Percentiles rank a stretch among this genome's conserved stretches.
These are phyloP conservation scores for Spiromastix sp. DNA, from an alignment of 2,329 filamentous ascomycete species.

Conservation along the genomic window DNA sequence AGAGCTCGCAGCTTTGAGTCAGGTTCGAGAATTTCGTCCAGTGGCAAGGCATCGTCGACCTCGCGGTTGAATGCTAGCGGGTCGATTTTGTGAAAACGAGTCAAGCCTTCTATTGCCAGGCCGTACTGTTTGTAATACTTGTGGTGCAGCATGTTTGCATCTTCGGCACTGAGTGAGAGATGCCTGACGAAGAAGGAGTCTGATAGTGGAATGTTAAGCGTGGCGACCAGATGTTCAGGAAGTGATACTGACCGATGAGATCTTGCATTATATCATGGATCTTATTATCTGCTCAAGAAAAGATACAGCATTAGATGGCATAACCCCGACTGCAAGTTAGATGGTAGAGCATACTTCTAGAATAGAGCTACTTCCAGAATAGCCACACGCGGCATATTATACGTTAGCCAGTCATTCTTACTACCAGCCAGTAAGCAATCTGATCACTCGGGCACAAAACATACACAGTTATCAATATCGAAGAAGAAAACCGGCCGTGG, in stretches of 20 bases:
- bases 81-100: conserved; percentile 89
- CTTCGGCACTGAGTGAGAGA: conserved; percentile 60
- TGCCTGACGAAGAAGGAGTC: conserved; percentile 56
- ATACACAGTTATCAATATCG: conserved; percentile 92
- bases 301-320: too few species aligned
- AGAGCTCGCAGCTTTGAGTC: conserved; percentile 63
- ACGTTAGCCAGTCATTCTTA: too few species aligned
- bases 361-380: conserved; percentile 72
- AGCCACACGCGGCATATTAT: too few species aligned
- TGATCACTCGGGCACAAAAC: too few species aligned
- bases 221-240: conserved; percentile 3
- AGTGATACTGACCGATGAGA: conserved; percentile 50
- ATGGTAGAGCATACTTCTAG: conserved; percentile 69
- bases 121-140: conserved; percentile 96
- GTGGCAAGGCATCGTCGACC: conserved; percentile 86
- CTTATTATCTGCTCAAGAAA: conserved; percentile 49
- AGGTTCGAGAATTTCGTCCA: conserved; percentile 74
- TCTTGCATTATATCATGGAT: conserved; percentile 83
- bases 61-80: conserved; percentile 88
- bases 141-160: conserved; percentile 75
- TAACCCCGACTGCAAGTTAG: too few species aligned
- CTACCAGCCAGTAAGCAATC: too few species aligned
- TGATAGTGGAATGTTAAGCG: conserved; percentile 13
- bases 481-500: conserved; percentile 57
- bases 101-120: conserved; percentile 90